These are phyloP conservation scores for Chaetomiaceae sp. DNA, from an alignment of 2,329 filamentous ascomycete genomes.

Conservation along the genomic window DNA sequence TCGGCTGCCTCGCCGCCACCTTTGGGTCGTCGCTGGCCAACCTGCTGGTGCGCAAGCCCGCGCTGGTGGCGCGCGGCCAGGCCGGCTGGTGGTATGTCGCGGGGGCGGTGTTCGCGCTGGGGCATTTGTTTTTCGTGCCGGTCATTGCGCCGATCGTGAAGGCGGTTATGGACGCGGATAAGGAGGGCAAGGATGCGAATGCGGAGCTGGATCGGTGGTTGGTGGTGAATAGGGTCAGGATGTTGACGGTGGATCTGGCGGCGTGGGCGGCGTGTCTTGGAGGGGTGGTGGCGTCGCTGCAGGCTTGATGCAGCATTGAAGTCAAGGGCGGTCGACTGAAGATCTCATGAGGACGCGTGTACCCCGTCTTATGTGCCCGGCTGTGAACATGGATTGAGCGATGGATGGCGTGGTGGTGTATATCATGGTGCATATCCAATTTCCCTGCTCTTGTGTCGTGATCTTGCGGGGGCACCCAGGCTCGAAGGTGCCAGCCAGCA, in stretches of 20 bases:
- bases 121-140: conserved; percentile 32
- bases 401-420: no score
- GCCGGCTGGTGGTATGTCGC: conserved; percentile 30
- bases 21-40: conserved; percentile 26
- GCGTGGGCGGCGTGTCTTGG: conserved; percentile 31
- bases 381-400: no score
- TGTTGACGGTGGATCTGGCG: conserved; percentile 30
- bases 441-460: no score
- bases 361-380: no score
- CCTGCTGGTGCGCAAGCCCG: conserved; percentile 17
- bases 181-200: conserved; percentile 13
- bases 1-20: conserved; percentile 33
- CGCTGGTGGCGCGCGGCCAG: conserved; percentile 19
- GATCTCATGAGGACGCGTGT: no score
- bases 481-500: no score
- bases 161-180: conserved; percentile 26
- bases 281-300: conserved; percentile 25
- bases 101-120: conserved; percentile 27
- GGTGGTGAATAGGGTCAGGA: conserved; percentile 27
- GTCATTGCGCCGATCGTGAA: conserved; percentile 29
- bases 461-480: no score
- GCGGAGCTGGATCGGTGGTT: conserved; percentile 28
- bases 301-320: not conserved
- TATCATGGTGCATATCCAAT: no score
- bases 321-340: no score